Percentiles rank a stretch among this genome's conserved stretches.
Conservation (phyloP, 2,329 filamentous ascomycete species). For the Anthostomella pinea region DNA sequence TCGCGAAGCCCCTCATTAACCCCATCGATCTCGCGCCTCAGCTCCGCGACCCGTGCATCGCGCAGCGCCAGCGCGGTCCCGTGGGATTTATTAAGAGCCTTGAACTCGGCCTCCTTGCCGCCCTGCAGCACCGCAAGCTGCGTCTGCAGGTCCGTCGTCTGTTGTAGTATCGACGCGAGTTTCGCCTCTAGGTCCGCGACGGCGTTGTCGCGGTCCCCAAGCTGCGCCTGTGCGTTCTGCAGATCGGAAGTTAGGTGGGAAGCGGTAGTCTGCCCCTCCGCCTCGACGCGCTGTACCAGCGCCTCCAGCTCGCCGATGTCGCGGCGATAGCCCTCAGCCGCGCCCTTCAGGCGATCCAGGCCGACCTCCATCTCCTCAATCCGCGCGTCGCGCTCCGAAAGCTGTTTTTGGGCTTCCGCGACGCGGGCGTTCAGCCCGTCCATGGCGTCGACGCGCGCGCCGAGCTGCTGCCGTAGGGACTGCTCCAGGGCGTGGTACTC, state of each 20-base stretch:
- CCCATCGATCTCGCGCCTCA: constrained; percentile 47
- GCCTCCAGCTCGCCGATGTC: constrained; percentile 54
- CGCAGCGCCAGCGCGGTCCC: constrained; percentile 48
- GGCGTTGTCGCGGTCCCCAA: constrained; percentile 29
- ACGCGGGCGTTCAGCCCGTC: constrained; percentile 46
- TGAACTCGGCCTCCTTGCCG: constrained; percentile 24
- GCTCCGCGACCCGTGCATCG: constrained; percentile 48
- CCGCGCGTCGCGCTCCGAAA: constrained; percentile 37
- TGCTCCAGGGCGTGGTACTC: constrained; percentile 58
- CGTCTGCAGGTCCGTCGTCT: constrained; percentile 35
- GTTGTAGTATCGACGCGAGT: constrained; percentile 40
- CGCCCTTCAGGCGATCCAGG: constrained; percentile 49
- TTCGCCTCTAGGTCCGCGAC: constrained; percentile 44
- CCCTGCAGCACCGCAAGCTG: constrained; percentile 30
- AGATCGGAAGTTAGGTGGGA: constrained; percentile 34
- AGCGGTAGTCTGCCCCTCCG: constrained; percentile 31
- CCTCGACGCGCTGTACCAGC: constrained; percentile 49
- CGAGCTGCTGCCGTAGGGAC: constrained; percentile 55
- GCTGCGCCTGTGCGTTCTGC: constrained; percentile 32
- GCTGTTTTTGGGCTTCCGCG: constrained; percentile 25
- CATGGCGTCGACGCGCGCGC: constrained; percentile 50
- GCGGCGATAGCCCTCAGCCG: constrained; percentile 50
- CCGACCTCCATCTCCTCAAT: constrained; percentile 49
- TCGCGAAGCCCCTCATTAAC: constrained; percentile 38
- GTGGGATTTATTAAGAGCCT: constrained; percentile 38